Evolutionary conservation across 306 rosid genomes (phyloP), one percentile per base, ranked within the genome.

Genomic region (Argentina anserina): DNA sequence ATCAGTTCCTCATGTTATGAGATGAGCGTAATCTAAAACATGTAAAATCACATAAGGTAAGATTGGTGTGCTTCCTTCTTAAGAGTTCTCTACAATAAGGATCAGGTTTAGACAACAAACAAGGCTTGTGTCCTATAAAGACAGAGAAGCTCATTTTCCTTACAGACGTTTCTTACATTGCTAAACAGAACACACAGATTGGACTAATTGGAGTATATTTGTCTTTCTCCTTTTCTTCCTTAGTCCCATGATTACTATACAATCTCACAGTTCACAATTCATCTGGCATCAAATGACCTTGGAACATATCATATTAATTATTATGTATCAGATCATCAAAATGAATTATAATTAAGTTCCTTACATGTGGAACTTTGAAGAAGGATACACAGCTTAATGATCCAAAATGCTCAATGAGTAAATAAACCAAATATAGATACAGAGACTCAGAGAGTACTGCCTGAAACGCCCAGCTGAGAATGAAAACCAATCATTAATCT

Each of bases 261-360:
- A 15, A 43, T 17, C 53, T n/a, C 41, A 68, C 42, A 45, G 25
- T 31, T 36, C 50, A 73, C 23, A 59, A 20, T 61, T 40, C 67
- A 64, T 45, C 2, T 64, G 52, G 62, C 28, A 56, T n/a, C 73
- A 71, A 23, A 43, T 7, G 56, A 58, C 50, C 42, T 39, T 40
- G 34, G 43, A 58, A 40, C 26, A 58, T 41, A 40, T 56, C 75
- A 26, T 56, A 18, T 28, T 39, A 53, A 55, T 55, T 71, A 71
- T 17, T 47, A n/a, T 37, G 47, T 63, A 64, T 37, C 29, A 9
- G 56, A 23, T 58, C 67, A 72, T 55, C 2, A 65, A 84, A 87
- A 70, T 78, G 79, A 69, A 74, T 80, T 45, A 21, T 82, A 70
- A 69, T 69, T 17, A 83, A 70, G 69, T 52, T 64, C 40, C 61